Conservation (phyloP, 1,139 yeast genomes). For the Debaryomycetaceae sp. region DNA sequence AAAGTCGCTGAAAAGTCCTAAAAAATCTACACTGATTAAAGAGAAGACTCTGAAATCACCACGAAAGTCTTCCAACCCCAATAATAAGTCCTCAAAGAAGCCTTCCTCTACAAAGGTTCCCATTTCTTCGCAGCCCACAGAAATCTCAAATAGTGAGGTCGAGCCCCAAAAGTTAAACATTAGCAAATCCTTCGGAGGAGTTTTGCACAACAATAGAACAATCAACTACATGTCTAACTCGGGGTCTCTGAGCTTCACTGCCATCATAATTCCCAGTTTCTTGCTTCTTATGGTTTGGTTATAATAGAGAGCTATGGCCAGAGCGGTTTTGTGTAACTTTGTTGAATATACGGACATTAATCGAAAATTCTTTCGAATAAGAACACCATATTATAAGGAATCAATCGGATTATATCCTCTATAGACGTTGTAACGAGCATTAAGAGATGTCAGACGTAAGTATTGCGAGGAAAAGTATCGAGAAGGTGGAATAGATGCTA, state of each 20-base stretch:
- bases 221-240: background rate
- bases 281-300: background rate
- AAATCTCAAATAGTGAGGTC: background rate
- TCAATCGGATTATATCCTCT: background rate
- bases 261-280: background rate
- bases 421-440: background rate
- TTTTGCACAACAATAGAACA: slow-evolving; percentile 1
- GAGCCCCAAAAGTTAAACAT: background rate
- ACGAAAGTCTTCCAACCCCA: background rate
- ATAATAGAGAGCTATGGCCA: background rate
- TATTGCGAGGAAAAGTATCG: background rate
- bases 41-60: background rate
- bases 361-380: background rate
- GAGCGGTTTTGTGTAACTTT: slow-evolving; percentile 5
- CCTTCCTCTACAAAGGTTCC: background rate
- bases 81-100: background rate
- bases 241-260: background rate
- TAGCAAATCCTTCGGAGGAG: slow-evolving; percentile 1
- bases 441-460: slow-evolving; percentile 8
- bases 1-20: background rate
- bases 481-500: slow-evolving; percentile 4
- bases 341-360: slow-evolving; percentile 1
- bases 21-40: background rate
- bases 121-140: background rate
- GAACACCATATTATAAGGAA: background rate